Evolutionary conservation across 495 filamentous ascomycete species (phyloP), one percentile per base, ranked within the genome.

Genomic region (Podospora pseudopauciseta): DNA sequence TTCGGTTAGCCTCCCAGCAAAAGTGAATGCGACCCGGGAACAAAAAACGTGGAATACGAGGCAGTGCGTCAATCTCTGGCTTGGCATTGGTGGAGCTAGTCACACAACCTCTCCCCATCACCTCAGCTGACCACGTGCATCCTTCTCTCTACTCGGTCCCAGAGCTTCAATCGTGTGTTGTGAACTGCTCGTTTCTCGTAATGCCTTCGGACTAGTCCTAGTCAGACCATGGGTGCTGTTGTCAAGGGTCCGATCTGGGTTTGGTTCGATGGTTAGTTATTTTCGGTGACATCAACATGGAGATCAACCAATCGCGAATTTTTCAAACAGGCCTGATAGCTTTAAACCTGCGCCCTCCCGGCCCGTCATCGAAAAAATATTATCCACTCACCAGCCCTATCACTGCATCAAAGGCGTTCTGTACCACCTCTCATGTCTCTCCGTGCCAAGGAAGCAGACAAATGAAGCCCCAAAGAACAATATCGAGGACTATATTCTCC

Each of bases 341-440:
- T 23, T 23, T 23, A 23, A 49, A 49, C 15, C 39, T 13, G 15
- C 39, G 39, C 39, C 39, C 34, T 23, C 39, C 39, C 39, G 39
- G 39, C 39, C 65, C 65, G 23, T 23, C 23, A 30, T 57, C 7
- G 7, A 44, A 28, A 55, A 62, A 56, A 68, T 20, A 49, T 30
- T 20, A 64, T 56, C 44, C 60, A 39, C 3, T 20, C 65, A 30
- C 32, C 65, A 67, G 65, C 65, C 66, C 60, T 67, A 53, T 44
- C 49, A 49, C 66, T 26, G 6, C 39, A 49, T 49, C 39, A 49
- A 49, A 49, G 9, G 15, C 39, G 15, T 16, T 16, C 39, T 18
- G 39, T 49, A 49, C 39, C 39, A 49, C 39, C 39, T 3, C 39
- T 49, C 39, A 49, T 49, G 13, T 49, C 39, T 49, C 39, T 49